phyloP scores from a whole-genome alignment of 2,329 filamentous ascomycete genomes.

The Aspergillus niger region DNA sequence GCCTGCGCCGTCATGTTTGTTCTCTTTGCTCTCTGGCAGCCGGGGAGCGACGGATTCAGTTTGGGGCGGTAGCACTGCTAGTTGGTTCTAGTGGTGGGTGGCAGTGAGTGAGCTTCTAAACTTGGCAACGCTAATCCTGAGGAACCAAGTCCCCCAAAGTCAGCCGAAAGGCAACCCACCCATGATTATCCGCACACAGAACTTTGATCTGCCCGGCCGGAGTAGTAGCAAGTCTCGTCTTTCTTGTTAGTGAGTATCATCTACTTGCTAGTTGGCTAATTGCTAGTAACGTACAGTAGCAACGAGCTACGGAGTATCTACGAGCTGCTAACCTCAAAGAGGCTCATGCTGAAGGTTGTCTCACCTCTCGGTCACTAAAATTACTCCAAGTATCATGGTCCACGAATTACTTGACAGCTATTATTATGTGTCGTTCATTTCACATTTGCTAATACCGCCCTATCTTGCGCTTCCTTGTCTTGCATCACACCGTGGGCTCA shows the following conservation, averaged over 20 bases:
- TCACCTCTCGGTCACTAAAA: background rate
- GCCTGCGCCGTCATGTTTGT: constrained; percentile 24
- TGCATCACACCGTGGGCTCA: no score
- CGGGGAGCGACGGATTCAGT: background rate
- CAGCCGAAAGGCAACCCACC: background rate
- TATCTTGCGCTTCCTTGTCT: background rate
- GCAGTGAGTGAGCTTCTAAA: constrained; percentile 18
- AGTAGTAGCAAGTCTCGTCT: no score
- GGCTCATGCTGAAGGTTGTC: background rate
- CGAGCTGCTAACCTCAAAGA: background rate
- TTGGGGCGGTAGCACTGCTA: background rate
- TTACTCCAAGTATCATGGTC: background rate
- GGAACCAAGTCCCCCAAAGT: background rate
- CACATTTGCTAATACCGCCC: background rate
- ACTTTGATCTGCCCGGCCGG: background rate
- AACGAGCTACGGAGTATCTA: no score
- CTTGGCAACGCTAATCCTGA: constrained; percentile 23
- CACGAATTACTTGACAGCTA: background rate
- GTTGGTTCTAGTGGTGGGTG: constrained; percentile 5
- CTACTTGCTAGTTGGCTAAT: no score
- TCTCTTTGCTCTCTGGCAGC: constrained; percentile 18
- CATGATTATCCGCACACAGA: background rate
- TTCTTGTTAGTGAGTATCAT: no score
- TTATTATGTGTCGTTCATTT: background rate
- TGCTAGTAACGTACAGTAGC: no score